Base-by-base conservation (phyloP, 768 basidiomycete genomes). In the Leccinum olivaceopallidum region DNA sequence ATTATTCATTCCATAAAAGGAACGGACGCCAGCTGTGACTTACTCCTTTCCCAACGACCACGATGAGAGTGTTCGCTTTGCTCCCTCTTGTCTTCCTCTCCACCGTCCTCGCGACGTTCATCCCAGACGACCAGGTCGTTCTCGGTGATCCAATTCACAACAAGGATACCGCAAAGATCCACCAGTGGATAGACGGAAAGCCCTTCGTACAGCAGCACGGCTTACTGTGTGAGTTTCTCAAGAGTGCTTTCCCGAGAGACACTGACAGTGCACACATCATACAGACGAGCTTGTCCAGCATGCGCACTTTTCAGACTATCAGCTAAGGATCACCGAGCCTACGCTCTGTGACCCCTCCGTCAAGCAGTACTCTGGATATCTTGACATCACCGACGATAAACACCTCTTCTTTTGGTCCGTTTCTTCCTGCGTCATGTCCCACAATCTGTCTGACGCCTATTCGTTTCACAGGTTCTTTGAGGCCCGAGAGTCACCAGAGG, bases 321-420 rank as follows among this genome's bases (percentile, higher is more conserved):
- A 81, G 60, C 78, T 92, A 16, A 79, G 89, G 61, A 67, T 91
- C 13, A 85, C 83, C 0, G 81, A 86, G 64, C 88, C 93, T 10
- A 79, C 81, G 34, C 75, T 95, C 6, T 95, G 94, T 65, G 94
- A 96, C 64, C 71, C 87, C 0, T 75, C 81, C n/a, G 91, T 94
- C 34, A 72, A 75, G 57, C 89, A 91, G 69, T 85, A 89, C 63
- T 89, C 88, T 36, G 92, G 92, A 30, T 95, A 94, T 73, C 81
- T 95, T 34, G 92, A 94, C 69, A 83, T 92, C 58, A 83, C 85
- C 0, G 83, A 90, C 9, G 85, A 86, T 66, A 89, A 89, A 65
- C 92, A 94, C 67, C 78, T 94, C 24, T 95, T 94, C 82, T 94
- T 92, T 79, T 94, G 92, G 92, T 89, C 66, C 66, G 80, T 72